A percentile compares a stretch with the other conserved stretches of the same genome.
Conservation (phyloP, 2,329 filamentous ascomycete species). For the Cytospora piceae region DNA sequence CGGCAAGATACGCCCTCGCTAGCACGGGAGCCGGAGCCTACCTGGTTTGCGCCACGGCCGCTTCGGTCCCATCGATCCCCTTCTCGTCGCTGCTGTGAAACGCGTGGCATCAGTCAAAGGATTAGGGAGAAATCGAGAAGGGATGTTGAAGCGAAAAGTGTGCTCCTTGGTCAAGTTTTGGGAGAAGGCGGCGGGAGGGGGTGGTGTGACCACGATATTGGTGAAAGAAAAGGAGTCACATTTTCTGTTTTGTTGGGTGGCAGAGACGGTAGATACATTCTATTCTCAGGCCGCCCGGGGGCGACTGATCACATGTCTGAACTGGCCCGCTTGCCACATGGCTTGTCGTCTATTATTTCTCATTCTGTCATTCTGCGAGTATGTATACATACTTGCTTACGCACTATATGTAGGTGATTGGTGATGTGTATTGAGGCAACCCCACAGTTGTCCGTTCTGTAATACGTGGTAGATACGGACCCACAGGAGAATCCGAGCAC, state of each 20-base stretch:
- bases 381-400: not conserved
- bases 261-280: not conserved
- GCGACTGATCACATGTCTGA: not conserved
- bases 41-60: not conserved
- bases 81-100: not conserved
- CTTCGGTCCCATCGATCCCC: not conserved
- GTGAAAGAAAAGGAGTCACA: not conserved
- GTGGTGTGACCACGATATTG: not conserved
- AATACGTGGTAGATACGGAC: not conserved
- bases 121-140: not conserved
- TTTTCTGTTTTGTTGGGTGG: not conserved
- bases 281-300: not conserved
- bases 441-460: not conserved
- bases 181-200: too few species aligned
- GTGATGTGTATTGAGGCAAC: not conserved
- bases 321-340: slow-evolving; percentile 1
- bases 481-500: not conserved
- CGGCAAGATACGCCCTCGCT: not conserved
- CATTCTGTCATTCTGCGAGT: too few species aligned
- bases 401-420: not conserved
- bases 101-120: not conserved
- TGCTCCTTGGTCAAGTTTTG: not conserved
- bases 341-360: not conserved
- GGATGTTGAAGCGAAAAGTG: not conserved
- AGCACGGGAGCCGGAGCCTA: not conserved